These are phyloP conservation scores for Phytophthora kernoviae DNA, from an alignment of 352 stramenopile species.

Conservation along the genomic window DNA sequence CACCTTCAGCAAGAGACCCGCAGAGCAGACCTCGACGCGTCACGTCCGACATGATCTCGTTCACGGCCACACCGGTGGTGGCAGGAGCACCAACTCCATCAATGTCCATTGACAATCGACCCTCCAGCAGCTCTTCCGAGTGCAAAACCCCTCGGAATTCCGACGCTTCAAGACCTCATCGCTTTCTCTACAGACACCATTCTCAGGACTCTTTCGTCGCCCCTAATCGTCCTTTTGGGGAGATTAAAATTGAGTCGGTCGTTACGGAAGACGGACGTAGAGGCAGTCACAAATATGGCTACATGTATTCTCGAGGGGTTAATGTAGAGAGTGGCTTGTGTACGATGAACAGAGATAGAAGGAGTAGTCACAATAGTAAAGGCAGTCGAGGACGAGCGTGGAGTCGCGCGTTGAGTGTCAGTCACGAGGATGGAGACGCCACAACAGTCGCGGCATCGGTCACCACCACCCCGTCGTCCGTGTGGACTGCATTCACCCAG, in stretches of 20 bases:
- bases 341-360: slow-evolving; percentile 2
- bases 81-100: slow-evolving; percentile 18
- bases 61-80: slow-evolving; percentile 33
- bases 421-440: slow-evolving; percentile 20
- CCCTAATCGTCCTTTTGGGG: slow-evolving; percentile 16
- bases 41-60: slow-evolving; percentile 64
- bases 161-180: slow-evolving; percentile 3
- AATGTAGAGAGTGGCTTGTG: slow-evolving; percentile 19
- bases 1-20: not conserved
- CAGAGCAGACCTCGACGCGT: slow-evolving; percentile 16
- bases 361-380: slow-evolving; percentile 14
- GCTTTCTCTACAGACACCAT: slow-evolving; percentile 5
- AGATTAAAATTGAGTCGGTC: slow-evolving; percentile 40
- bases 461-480: slow-evolving; percentile 16
- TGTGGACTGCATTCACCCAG: slow-evolving; percentile 37
- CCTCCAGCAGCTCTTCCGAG: slow-evolving; percentile 7
- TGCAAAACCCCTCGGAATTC: slow-evolving; percentile 2
- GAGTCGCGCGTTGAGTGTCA: slow-evolving; percentile 33
- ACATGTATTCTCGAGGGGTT: slow-evolving; percentile 47
- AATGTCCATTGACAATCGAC: not conserved
- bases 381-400: slow-evolving; percentile 18
- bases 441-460: slow-evolving; percentile 26
- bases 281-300: slow-evolving; percentile 25
- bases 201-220: slow-evolving; percentile 1
- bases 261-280: slow-evolving; percentile 2